These are phyloP conservation scores for Dittrichia graveolens DNA, from an alignment of 129 eudicot genomes.

Conservation along the genomic window DNA sequence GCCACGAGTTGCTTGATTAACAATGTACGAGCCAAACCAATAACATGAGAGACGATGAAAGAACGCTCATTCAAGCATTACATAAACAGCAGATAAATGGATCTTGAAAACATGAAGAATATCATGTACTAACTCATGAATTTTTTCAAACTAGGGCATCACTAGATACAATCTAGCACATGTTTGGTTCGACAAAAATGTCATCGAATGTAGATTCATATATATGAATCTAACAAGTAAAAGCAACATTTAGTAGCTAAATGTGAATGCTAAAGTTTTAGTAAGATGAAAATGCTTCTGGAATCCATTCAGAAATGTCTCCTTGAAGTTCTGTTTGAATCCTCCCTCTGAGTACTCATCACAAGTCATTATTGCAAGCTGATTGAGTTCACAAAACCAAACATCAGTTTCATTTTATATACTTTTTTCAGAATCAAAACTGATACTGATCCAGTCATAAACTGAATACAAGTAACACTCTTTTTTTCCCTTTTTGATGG, in stretches of 20 bases:
- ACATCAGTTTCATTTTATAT: constrained; percentile 31
- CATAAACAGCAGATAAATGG: not conserved
- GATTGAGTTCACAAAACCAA: constrained; percentile 39
- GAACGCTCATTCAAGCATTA: not conserved
- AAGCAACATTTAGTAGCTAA: too few relatives aligned
- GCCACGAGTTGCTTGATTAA: too few relatives aligned
- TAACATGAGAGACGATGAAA: too few relatives aligned
- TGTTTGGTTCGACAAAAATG: not conserved
- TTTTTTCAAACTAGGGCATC: not conserved
- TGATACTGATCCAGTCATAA: not conserved
- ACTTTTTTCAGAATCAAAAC: not conserved
- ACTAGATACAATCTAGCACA: not conserved
- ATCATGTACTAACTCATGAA: not conserved
- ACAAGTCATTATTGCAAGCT: constrained; percentile 60
- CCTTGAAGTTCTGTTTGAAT: constrained; percentile 24
- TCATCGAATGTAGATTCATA: not conserved
- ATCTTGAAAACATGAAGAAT: not conserved
- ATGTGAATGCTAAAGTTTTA: constrained; percentile 25
- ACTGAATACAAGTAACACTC: not conserved
- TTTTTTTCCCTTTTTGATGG: not conserved
- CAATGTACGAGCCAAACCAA: too few relatives aligned
- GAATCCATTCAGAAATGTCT: constrained; percentile 29
- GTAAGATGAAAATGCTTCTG: constrained; percentile 20
- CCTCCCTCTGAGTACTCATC: constrained; percentile 41
- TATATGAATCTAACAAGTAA: not conserved